Percentiles rank a stretch among this genome's conserved stretches.
Evolutionary conservation across 345 rosid genomes (phyloP).

Genomic region (Euphorbia tirucalli): DNA sequence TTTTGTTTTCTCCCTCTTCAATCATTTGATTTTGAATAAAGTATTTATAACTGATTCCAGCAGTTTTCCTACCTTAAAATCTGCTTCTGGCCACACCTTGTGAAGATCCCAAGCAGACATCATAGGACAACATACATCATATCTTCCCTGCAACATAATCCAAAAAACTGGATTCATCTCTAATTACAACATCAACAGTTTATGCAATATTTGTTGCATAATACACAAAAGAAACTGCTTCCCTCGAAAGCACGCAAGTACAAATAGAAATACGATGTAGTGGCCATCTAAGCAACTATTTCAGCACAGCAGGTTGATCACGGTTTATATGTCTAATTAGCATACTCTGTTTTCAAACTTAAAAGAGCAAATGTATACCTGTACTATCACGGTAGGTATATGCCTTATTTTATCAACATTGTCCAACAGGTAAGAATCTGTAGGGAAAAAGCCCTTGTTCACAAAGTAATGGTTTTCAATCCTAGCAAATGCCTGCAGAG

Average conservation of each 20-base stretch:
- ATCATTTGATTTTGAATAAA: not conserved
- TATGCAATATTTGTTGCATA: not conserved
- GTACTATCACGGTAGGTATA: slow-evolving; percentile 74
- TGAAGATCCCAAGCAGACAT: slow-evolving; percentile 99
- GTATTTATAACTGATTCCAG: not conserved
- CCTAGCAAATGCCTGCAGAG: slow-evolving; percentile 90
- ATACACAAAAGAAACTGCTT: not conserved
- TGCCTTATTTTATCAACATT: slow-evolving; percentile 85
- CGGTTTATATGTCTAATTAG: slow-evolving; percentile 1
- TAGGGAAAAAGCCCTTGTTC: slow-evolving; percentile 78
- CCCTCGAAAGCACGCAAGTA: not conserved
- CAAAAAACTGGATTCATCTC: not conserved
- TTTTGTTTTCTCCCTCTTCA: not conserved
- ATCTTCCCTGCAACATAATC: slow-evolving; percentile 72
- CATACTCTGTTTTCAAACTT: not conserved
- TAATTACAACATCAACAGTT: not conserved
- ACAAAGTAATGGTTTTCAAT: slow-evolving; percentile 90
- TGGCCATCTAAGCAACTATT: not conserved
- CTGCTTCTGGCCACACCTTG: slow-evolving; percentile 95
- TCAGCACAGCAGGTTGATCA: not conserved
- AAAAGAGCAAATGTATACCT: slow-evolving; percentile 41
- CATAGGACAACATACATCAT: slow-evolving; percentile 92
- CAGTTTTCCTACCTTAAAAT: slow-evolving; percentile 54
- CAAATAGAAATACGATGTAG: not conserved
- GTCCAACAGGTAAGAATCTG: slow-evolving; percentile 78